These are phyloP conservation scores for Elsinoe arachidis DNA, from an alignment of 2,329 filamentous ascomycete species.

Conservation along the genomic window DNA sequence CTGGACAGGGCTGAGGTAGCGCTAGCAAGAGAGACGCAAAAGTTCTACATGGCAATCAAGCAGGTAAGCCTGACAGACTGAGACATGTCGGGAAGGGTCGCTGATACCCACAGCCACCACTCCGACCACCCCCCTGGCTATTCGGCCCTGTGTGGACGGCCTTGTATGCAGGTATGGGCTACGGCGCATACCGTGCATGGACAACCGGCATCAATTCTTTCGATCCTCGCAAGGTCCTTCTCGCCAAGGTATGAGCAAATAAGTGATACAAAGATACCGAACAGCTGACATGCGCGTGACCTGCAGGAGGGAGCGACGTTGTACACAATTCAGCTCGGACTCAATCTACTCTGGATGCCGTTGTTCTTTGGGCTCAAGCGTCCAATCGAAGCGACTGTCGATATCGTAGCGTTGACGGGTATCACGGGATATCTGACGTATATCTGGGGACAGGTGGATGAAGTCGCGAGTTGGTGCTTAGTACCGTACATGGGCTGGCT, in stretches of 20 bases:
- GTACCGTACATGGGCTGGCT: conserved; percentile 81
- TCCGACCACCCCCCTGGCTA: conserved; percentile 47
- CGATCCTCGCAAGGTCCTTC: conserved; percentile 45
- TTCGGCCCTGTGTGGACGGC: conserved; percentile 53
- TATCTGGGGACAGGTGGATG: conserved; percentile 67
- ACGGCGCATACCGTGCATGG: conserved; percentile 73
- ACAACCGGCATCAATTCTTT: conserved; percentile 52
- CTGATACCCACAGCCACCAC: conserved; percentile 32
- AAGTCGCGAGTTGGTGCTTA: conserved; percentile 62
- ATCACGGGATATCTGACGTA: conserved; percentile 66
- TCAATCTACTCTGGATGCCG: conserved; percentile 87
- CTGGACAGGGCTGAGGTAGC: neutral
- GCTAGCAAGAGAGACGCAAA: conserved; percentile 49
- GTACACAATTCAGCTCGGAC: conserved; percentile 74
- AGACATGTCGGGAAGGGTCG: too few relatives aligned
- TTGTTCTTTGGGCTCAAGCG: conserved; percentile 76
- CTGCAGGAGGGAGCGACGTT: conserved; percentile 58
- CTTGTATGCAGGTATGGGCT: conserved; percentile 69
- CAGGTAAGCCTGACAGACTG: conserved; percentile 49
- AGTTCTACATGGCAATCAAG: conserved; percentile 56
- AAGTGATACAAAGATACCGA: neutral
- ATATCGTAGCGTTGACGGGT: conserved; percentile 65
- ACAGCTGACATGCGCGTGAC: neutral
- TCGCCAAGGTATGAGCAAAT: conserved; percentile 45
- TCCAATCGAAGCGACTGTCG: conserved; percentile 64